These are phyloP conservation scores for Camelina neglecta DNA, from an alignment of 345 rosid species.

Conservation along the genomic window DNA sequence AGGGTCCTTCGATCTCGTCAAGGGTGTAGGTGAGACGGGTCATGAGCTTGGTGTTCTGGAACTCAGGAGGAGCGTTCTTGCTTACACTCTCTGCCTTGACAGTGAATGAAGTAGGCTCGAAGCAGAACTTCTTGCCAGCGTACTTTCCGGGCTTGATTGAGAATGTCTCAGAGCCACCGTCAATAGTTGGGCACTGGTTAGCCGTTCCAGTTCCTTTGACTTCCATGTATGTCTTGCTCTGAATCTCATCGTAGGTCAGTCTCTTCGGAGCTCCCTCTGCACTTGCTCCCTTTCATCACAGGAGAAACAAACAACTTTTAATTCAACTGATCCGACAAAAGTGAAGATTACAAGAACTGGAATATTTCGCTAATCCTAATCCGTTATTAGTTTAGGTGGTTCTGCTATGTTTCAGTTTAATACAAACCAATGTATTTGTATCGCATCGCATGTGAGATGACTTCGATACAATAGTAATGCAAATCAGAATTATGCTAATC, in stretches of 20 bases:
- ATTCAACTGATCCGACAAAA: background rate
- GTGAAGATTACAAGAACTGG: background rate
- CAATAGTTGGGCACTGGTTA: constrained; percentile 88
- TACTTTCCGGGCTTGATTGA: constrained; percentile 87
- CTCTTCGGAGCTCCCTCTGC: constrained; percentile 94
- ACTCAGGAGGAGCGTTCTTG: constrained; percentile 88
- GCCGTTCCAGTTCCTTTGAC: constrained; percentile 97
- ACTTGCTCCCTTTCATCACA: constrained; percentile 68
- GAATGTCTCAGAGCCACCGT: constrained; percentile 75
- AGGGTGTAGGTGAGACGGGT: constrained; percentile 96
- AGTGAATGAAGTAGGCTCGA: constrained; percentile 97
- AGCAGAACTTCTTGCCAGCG: constrained; percentile 79
- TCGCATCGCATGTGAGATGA: background rate
- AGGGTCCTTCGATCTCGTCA: constrained; percentile 95
- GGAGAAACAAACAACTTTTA: background rate
- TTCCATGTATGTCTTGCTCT: constrained; percentile 95
- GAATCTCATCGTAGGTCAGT: constrained; percentile 88
- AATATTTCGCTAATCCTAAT: background rate
- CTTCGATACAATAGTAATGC: background rate
- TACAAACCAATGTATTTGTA: background rate
- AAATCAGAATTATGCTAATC: background rate
- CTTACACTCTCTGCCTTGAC: constrained; percentile 84
- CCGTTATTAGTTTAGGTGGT: background rate
- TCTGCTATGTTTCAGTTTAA: background rate
- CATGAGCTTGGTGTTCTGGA: constrained; percentile 97